Evolutionary conservation across 1,284 basidiomycete species (phyloP), one percentile per base, ranked within the genome.

Genomic region (Pascua sp.): DNA sequence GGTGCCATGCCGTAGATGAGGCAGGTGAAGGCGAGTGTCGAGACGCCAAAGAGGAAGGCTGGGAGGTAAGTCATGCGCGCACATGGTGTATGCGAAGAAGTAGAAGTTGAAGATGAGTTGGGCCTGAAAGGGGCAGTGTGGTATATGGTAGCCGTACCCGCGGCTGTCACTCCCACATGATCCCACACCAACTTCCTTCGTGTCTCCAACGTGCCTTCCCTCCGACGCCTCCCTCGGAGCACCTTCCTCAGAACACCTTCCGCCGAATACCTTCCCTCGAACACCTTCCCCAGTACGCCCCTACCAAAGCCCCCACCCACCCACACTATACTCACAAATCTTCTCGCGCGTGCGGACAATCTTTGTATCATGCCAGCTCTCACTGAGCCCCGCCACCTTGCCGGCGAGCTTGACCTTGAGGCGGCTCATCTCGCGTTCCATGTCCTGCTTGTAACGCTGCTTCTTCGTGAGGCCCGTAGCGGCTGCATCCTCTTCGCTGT

Each of bases 331-430:
- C 76, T 64, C 47, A 77, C 76, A 70, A 24, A 79, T 80, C 76
- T 94, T 94, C 67, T 93, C 91, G 53, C 88, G 83, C n/a, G 90
- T 92, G 36, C 91, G 83, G 38, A 96, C 86, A 41, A 92, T 89
- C 71, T 94, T 93, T 1, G 91, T 87, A 37, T 90, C 91, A 65
- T 91, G 86, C 93, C 93, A 83, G 43, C 88, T 86, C 11, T 83
- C 80, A 36, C 86, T 80, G 12, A 96, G 78, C 55, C 82, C 80
- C 1, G 88, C 87, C 42, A 94, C 84, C 86, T 91, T 75, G 11
- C 56, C 62, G 5, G 64, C 67, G 38, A 78, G 70, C 67, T 84
- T 86, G 53, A 82, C 68, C 70, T 84, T 93, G 75, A 93, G 87
- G 70, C 85, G 86, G 71, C 86, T 86, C 57, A 93, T 80, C 76